phyloP scores from a whole-genome alignment of 257 asterid genomes.

The Handroanthus guayacan region DNA sequence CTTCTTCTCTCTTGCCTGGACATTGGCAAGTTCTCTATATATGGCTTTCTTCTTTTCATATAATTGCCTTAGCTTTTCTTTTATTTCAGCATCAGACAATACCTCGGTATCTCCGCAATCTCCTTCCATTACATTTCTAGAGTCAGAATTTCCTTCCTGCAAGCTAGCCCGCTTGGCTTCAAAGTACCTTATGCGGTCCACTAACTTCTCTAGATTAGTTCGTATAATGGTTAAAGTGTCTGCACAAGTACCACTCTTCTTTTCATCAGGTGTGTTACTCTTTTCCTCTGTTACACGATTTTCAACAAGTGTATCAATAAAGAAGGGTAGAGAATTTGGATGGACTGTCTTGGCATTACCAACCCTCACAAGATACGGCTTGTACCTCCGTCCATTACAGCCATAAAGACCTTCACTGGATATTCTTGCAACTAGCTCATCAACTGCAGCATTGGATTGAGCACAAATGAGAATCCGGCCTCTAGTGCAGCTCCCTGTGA shows the following conservation, averaged over 20 bases:
- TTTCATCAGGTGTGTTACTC: slow-evolving; percentile 52
- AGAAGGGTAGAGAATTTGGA: slow-evolving; percentile 86
- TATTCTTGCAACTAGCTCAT: slow-evolving; percentile 91
- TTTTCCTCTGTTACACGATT: slow-evolving; percentile 73
- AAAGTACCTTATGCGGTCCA: slow-evolving; percentile 75
- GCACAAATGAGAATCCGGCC: slow-evolving; percentile 96
- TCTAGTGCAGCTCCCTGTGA: slow-evolving; percentile 55
- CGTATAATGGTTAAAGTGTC: slow-evolving; percentile 65
- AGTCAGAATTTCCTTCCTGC: slow-evolving; percentile 60
- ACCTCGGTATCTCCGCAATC: slow-evolving; percentile 57
- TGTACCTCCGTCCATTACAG: slow-evolving; percentile 72
- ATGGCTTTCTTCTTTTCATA: slow-evolving; percentile 75
- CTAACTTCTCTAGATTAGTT: slow-evolving; percentile 81
- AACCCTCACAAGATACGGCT: slow-evolving; percentile 94
- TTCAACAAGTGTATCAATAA: slow-evolving; percentile 92
- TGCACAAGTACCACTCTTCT: slow-evolving; percentile 46
- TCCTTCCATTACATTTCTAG: slow-evolving; percentile 53
- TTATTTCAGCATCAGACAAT: slow-evolving; percentile 71
- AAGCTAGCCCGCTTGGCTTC: slow-evolving; percentile 84
- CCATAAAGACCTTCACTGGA: slow-evolving; percentile 82
- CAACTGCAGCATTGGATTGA: slow-evolving; percentile 99
- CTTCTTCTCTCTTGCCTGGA: slow-evolving; percentile 84
- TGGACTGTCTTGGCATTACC: slow-evolving; percentile 93
- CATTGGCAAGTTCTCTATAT: slow-evolving; percentile 72
- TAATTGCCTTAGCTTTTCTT: slow-evolving; percentile 70